Conservation (phyloP, 2,329 filamentous ascomycete genomes). For the Fusarium buxicola region DNA sequence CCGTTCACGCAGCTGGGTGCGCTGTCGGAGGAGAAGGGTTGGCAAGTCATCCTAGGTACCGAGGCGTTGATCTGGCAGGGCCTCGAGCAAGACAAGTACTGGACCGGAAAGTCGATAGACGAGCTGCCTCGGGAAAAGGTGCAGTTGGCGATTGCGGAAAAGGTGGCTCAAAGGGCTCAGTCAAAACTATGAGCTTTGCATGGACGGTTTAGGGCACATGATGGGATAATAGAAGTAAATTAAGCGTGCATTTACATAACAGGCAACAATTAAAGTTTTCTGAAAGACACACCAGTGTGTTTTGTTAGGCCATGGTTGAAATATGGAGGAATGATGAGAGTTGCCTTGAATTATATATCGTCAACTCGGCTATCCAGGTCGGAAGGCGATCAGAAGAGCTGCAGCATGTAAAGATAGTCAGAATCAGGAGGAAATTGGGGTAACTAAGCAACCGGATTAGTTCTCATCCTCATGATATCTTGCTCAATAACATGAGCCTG, state of each 20-base stretch:
- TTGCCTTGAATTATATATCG: too few species aligned
- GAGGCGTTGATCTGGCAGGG: constrained; percentile 84
- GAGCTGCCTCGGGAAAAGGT: constrained; percentile 57
- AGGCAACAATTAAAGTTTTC: too few species aligned
- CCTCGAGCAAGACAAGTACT: constrained; percentile 73
- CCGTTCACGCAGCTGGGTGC: constrained; percentile 75
- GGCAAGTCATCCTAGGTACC: constrained; percentile 80
- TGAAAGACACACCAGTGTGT: too few species aligned
- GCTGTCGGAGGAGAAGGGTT: constrained; percentile 70
- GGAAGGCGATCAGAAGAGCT: too few species aligned
- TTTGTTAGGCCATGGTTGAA: too few species aligned
- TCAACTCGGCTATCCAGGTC: too few species aligned
- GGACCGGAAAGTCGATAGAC: constrained; percentile 71
- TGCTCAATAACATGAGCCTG: too few species aligned
- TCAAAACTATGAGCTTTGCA: constrained; percentile 27
- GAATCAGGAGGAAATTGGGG: too few species aligned
- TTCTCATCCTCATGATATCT: too few species aligned
- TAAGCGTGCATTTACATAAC: constrained; percentile 26
- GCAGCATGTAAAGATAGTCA: too few species aligned
- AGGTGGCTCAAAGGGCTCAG: constrained; percentile 43
- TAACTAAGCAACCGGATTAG: too few species aligned
- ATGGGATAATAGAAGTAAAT: background rate
- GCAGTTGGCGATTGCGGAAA: constrained; percentile 40
- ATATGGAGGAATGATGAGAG: too few species aligned
- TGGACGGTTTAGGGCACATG: background rate